Evolutionary conservation across 768 basidiomycete species (phyloP).

Genomic region (Gymnopilus dilepis): DNA sequence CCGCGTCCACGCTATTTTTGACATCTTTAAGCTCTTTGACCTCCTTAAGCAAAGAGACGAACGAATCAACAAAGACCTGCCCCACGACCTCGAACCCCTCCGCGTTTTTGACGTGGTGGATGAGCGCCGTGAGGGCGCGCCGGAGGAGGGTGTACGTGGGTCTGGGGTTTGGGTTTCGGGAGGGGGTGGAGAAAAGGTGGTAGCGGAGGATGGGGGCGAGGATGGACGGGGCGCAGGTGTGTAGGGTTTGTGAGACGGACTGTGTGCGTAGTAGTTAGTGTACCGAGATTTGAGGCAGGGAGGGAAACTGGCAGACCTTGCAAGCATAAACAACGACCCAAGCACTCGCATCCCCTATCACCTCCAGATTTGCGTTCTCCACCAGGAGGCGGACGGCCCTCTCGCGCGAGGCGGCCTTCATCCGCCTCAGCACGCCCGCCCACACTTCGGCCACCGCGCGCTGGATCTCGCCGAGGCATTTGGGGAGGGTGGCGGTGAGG

Average conservation of each 20-base stretch:
- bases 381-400: slow-evolving; percentile 62
- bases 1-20: no score
- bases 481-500: slow-evolving; percentile 55
- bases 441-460: slow-evolving; percentile 86
- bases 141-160: slow-evolving; percentile 62
- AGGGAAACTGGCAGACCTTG: slow-evolving; percentile 63
- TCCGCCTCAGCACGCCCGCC: slow-evolving; percentile 76
- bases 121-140: slow-evolving; percentile 76
- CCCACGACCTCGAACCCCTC: slow-evolving; percentile 66
- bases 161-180: slow-evolving; percentile 36
- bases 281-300: neutral
- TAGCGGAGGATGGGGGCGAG: slow-evolving; percentile 60
- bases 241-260: slow-evolving; percentile 85
- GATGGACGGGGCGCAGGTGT: slow-evolving; percentile 73
- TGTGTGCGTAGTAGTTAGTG: slow-evolving; percentile 32
- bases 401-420: slow-evolving; percentile 65
- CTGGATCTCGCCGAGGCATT: slow-evolving; percentile 74
- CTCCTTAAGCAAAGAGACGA: slow-evolving; percentile 32
- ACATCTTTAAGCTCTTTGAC: slow-evolving; percentile 19
- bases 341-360: slow-evolving; percentile 67
- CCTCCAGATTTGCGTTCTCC: slow-evolving; percentile 48
- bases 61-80: slow-evolving; percentile 53
- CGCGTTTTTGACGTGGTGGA: slow-evolving; percentile 79
- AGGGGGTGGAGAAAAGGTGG: slow-evolving; percentile 51
- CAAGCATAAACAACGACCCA: slow-evolving; percentile 82